Evolutionary conservation across 2,329 filamentous ascomycete genomes (phyloP), one percentile per base, ranked within the genome.

Genomic region (Cladosporium sp.): DNA sequence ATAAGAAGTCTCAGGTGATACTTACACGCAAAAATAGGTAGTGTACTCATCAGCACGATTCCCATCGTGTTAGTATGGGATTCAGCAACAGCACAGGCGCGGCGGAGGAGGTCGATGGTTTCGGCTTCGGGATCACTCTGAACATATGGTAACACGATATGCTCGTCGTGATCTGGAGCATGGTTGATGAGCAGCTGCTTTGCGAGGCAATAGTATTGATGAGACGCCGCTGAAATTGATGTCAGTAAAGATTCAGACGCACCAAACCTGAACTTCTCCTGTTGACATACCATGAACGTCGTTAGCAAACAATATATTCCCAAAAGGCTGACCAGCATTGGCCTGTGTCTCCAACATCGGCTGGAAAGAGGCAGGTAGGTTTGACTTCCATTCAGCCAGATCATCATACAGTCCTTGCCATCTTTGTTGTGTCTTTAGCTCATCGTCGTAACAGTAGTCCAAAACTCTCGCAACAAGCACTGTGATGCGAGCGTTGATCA

Each of bases 41-140:
- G 16, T 5, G 54, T 58, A 23, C 54, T 58, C 54, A 58, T 58
- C 28, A 58, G n/a, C 14, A 58, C 54, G 13, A 58, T 58, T 13
- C 54, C 54, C 54, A 36, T 58, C 8, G 54, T 14, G 32, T 34
- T 25, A 11, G 54, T 23, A 16, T 58, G 54, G 10, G 54, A 58
- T 23, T 34, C 30, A 18, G 54, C 54, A n/a, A 58, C 54, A 14
- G 54, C 54, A 34, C 30, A 36, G 11, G 32, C 54, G 18, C 54
- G 28, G 54, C 54, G 54, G 32, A 58, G 54, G 32, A 58, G 54
- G 54, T 23, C 13, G 32, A 58, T 30, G 30, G 28, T 23, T 58
- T 58, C 32, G n/a, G 11, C 32, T 34, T 58, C n/a, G 5, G 34
- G 28, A 16, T 32, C 7, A 36, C 3, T 23, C 39, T 21, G 39